These are phyloP conservation scores for Persicaria tinctoria DNA, from an alignment of 148 eudicot genomes.

Conservation along the genomic window DNA sequence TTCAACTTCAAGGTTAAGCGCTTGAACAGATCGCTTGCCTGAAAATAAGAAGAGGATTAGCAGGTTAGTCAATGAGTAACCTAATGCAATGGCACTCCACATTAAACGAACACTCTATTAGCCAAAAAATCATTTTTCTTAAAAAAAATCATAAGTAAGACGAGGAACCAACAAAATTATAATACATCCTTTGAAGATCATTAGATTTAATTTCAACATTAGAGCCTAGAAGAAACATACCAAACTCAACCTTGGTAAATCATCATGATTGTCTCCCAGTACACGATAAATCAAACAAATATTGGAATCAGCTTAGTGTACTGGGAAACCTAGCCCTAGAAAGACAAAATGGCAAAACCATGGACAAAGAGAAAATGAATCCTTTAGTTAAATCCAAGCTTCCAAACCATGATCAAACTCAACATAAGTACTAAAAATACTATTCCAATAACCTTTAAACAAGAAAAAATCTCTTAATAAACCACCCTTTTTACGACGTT, in stretches of 20 bases:
- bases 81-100: background rate
- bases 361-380: too few relatives aligned
- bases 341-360: too few relatives aligned
- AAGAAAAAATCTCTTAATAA: too few relatives aligned
- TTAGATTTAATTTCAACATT: background rate
- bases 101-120: background rate
- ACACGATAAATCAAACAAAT: too few relatives aligned
- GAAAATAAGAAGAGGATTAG: slow-evolving; percentile 15
- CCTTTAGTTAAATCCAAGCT: too few relatives aligned
- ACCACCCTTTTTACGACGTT: background rate
- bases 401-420: too few relatives aligned
- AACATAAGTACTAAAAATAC: too few relatives aligned
- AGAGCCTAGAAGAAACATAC: background rate
- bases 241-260: background rate
- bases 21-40: slow-evolving; percentile 79
- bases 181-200: background rate
- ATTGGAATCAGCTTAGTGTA: too few relatives aligned
- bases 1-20: slow-evolving; percentile 77
- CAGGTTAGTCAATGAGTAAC: background rate
- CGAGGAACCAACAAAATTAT: background rate
- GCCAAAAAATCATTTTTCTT: background rate
- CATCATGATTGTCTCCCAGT: too few relatives aligned
- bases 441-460: too few relatives aligned
- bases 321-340: too few relatives aligned
- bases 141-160: background rate